Evolutionary conservation across 192 early-diverging fungal species (phyloP), one percentile per base, ranked within the genome.

Genomic region (Coemansia sp.): DNA sequence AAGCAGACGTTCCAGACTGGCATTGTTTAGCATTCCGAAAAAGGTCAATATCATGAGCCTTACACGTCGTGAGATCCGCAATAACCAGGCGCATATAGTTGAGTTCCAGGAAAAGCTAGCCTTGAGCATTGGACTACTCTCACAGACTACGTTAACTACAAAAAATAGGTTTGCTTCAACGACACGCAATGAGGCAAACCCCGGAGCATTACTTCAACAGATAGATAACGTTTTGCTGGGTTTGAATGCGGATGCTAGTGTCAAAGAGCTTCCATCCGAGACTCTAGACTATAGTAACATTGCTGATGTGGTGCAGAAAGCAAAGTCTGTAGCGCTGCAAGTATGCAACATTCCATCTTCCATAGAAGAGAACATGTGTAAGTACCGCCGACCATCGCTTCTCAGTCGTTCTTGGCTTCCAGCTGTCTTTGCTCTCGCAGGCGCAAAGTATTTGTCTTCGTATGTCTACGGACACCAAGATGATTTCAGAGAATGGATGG

Each of bases 381-480:
- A 49, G 2, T 86, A 84, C 64, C 57, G 80, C 37, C 70, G 73
- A 13, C 78, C 78, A 14, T 81, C 73, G 22, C 60, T 75, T 64
- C 45, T 88, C 10, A 83, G 84, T 5, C 86, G 92, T 14, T 86
- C 86, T 61, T 95, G 93, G 95, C 65, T 93, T 11, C 92, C 92
- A 19, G 72, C 75, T 0, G 44, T 85, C 7, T 51, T 75, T 0
- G 42, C 72, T 5, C 68, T 82, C 16, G 56, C 88, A 41, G 67
- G 83, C n/a, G 83, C 80, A 5, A 83, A 84, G 13, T 70, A 75
- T 17, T 61, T 81, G 5, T 68, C 86, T 5, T 76, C 70, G 8
- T 86, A 88, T 55, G 60, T 85, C 43, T 63, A 69, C 74, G 70
- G 81, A 49, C 72, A 84, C 56, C 69, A 85, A 42, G 84, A 88